Conservation (phyloP, 306 rosid genomes). For the Ormosia emarginata region DNA sequence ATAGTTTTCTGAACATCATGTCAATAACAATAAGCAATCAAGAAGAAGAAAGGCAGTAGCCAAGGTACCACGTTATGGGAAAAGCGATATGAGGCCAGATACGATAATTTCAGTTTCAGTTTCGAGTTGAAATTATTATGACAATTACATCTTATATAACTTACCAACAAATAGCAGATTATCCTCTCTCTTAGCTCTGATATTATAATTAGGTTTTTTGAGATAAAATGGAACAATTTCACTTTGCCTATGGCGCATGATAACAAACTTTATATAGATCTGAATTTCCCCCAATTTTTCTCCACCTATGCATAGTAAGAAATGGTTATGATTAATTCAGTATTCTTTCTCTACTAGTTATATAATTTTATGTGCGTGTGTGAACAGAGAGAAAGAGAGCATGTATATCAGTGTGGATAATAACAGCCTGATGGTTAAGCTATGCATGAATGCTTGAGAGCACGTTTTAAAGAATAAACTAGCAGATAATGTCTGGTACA, state of each 20-base stretch:
- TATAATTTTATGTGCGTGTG: too few relatives aligned
- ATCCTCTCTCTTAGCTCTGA: neutral
- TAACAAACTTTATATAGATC: neutral
- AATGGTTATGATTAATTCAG: neutral
- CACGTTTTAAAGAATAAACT: neutral
- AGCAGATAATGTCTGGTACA: neutral
- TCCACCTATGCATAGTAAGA: neutral
- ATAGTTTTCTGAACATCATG: neutral
- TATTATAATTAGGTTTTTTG: neutral
- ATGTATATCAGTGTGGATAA: neutral
- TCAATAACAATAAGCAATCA: neutral
- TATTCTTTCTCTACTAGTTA: too few relatives aligned
- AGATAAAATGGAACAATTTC: neutral
- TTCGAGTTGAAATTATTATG: neutral
- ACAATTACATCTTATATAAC: neutral
- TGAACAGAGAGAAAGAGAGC: too few relatives aligned
- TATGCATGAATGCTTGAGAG: neutral
- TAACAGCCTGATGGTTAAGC: neutral
- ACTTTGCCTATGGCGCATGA: neutral
- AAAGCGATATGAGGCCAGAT: neutral
- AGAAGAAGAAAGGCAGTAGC: neutral
- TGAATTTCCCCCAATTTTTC: neutral
- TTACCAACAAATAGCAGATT: neutral
- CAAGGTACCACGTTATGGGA: neutral
- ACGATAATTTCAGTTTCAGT: neutral